A percentile compares a stretch with the other conserved stretches of the same genome.
These are phyloP conservation scores for Populus hybrid DNA, from an alignment of 441 rosid genomes.

Conservation along the genomic window DNA sequence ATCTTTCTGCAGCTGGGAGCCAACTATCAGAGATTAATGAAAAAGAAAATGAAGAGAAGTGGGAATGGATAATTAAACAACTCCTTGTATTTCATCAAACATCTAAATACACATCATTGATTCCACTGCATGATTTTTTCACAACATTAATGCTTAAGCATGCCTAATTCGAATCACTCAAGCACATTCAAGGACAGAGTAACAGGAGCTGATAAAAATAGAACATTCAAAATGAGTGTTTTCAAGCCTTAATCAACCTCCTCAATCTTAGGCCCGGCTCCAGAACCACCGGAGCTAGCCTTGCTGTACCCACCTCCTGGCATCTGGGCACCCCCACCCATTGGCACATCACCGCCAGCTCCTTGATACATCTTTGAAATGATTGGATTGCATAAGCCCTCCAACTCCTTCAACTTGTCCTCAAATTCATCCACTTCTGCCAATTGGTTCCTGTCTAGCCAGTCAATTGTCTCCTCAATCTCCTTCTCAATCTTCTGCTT, in stretches of 20 bases:
- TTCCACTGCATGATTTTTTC: not conserved
- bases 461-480: constrained; percentile 32
- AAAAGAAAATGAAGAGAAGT: not conserved
- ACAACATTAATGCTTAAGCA: not conserved
- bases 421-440: constrained; percentile 45
- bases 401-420: constrained; percentile 45
- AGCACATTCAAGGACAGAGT: not conserved
- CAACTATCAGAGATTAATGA: not conserved
- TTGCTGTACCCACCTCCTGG: constrained; percentile 21
- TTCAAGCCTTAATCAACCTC: constrained; percentile 24
- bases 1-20: not conserved
- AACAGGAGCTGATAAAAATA: not conserved
- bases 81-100: not conserved
- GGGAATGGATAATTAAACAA: not conserved
- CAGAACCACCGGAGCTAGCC: constrained; percentile 17
- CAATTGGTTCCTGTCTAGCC: constrained; percentile 46
- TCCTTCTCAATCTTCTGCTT: constrained; percentile 42
- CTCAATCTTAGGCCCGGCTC: constrained; percentile 34
- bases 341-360: constrained; percentile 19
- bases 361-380: constrained; percentile 48
- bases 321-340: constrained; percentile 23
- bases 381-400: constrained; percentile 40
- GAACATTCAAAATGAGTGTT: not conserved
- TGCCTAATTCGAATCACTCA: not conserved
- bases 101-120: not conserved